phyloP scores from a whole-genome alignment of 2,329 filamentous ascomycete species.

The Aspergillus floridensis region DNA sequence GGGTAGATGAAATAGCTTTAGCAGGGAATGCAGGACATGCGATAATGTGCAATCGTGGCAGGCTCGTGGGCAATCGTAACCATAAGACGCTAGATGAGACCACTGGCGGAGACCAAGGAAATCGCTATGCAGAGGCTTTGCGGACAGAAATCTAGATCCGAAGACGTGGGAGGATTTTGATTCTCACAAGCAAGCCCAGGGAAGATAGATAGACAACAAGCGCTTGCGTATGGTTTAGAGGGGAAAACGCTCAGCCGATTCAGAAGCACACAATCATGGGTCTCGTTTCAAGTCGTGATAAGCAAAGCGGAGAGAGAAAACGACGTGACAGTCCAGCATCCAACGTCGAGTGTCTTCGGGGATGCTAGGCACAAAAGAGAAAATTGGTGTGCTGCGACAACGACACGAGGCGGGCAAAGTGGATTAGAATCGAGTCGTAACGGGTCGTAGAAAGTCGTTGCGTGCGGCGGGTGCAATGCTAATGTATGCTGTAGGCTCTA shows the following conservation, averaged over 20 bases:
- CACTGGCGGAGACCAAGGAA: conserved; percentile 18
- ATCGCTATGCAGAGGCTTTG: conserved; percentile 19
- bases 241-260: conserved; percentile 25
- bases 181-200: conserved; percentile 15
- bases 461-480: conserved; percentile 10
- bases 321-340: conserved; percentile 24
- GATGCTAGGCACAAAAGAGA: conserved; percentile 6
- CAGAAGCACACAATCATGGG: conserved; percentile 37
- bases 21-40: conserved; percentile 27
- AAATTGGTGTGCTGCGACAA: conserved; percentile 13
- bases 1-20: conserved; percentile 18
- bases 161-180: conserved; percentile 16
- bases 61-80: conserved; percentile 36
- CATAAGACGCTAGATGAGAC: conserved; percentile 26
- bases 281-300: conserved; percentile 47
- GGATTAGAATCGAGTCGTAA: conserved; percentile 23
- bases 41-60: conserved; percentile 28
- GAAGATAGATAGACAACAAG: conserved; percentile 13
- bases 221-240: conserved; percentile 21
- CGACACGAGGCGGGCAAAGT: conserved; percentile 15
- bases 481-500: not conserved
- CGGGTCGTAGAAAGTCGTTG: conserved; percentile 33
- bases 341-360: conserved; percentile 14
- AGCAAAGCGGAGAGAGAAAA: conserved; percentile 24
- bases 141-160: conserved; percentile 25